A percentile compares a stretch with the other conserved stretches of the same genome.
Evolutionary conservation across 2,329 filamentous ascomycete genomes (phyloP).

Genomic region (Aspergillus pseudoviridinutans): DNA sequence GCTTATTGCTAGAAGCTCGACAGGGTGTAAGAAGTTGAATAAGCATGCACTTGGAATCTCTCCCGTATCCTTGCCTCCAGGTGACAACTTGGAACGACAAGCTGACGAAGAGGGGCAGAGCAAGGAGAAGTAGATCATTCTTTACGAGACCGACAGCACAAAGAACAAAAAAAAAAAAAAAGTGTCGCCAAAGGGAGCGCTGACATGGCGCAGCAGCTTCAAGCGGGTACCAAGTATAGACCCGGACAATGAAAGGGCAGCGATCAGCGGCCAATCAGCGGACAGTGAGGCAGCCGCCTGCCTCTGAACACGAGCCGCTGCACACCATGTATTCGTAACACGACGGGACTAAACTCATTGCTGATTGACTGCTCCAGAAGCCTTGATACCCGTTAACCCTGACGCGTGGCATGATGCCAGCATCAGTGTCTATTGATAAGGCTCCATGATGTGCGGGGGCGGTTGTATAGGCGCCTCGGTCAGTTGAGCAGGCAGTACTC

Average conservation of each 20-base stretch:
- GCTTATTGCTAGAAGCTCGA: background rate
- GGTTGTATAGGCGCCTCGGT: background rate
- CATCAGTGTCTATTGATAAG: no score
- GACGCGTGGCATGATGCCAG: background rate
- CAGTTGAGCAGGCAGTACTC: background rate
- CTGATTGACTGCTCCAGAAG: background rate
- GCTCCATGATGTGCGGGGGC: background rate
- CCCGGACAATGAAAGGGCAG: background rate
- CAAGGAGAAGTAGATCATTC: background rate
- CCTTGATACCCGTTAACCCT: background rate
- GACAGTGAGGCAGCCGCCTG: background rate
- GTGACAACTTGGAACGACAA: background rate
- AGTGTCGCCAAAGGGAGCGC: slow-evolving; percentile 4
- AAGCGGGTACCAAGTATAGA: slow-evolving; percentile 2
- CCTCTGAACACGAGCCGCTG: background rate
- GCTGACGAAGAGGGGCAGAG: background rate
- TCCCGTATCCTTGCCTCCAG: background rate
- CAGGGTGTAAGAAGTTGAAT: background rate
- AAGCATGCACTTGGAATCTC: background rate
- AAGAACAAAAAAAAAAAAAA: background rate
- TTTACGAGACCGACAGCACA: background rate
- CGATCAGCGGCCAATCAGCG: background rate
- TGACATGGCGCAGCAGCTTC: slow-evolving; percentile 21
- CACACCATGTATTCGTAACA: background rate
- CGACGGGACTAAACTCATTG: background rate